Evolutionary conservation across 306 rosid species (phyloP).

Genomic region (Prunus kanzakura): DNA sequence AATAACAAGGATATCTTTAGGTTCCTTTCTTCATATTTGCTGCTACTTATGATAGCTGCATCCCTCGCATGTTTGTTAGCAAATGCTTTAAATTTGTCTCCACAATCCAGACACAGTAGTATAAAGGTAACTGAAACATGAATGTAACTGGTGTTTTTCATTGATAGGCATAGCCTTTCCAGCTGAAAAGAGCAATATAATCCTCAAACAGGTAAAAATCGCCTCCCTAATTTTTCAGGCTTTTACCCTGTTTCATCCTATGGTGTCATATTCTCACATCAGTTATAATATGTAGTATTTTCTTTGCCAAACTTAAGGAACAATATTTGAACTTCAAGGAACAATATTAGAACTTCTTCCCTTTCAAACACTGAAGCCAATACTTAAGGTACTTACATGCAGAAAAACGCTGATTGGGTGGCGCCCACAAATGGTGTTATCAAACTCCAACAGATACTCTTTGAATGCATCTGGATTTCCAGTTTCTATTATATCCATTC

Average conservation of each 20-base stretch:
- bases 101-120: background rate
- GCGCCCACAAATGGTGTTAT: slow-evolving; percentile 95
- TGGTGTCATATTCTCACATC: background rate
- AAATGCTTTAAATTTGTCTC: background rate
- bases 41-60: background rate
- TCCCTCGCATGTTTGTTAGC: background rate
- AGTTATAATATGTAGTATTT: background rate
- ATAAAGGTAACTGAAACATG: background rate
- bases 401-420: slow-evolving; percentile 96
- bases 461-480: slow-evolving; percentile 94
- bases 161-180: background rate
- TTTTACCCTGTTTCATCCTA: background rate
- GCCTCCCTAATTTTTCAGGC: background rate
- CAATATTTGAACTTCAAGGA: background rate
- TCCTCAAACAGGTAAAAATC: background rate
- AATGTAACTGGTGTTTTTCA: background rate
- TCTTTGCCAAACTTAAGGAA: background rate
- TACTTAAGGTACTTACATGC: slow-evolving; percentile 62
- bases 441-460: slow-evolving; percentile 62
- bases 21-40: background rate
- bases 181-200: background rate
- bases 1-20: background rate
- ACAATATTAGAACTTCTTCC: background rate
- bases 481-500: slow-evolving; percentile 92
- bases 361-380: background rate